Base-by-base conservation (phyloP, 2,329 filamentous ascomycete species). In the Neonectria punicea region DNA sequence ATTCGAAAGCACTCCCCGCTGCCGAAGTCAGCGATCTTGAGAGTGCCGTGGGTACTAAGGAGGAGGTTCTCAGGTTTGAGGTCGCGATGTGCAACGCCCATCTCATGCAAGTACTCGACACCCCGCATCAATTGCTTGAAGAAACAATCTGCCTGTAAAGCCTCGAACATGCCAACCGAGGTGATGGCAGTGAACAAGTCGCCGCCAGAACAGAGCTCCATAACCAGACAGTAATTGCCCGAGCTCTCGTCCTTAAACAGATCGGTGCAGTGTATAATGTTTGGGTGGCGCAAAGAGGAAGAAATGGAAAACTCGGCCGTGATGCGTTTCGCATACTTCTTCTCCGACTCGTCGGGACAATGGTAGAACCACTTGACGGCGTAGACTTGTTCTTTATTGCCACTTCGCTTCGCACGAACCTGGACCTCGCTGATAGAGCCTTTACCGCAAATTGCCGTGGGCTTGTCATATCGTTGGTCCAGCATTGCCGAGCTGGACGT, bases 81-180 rank as follows among this genome's bases (percentile, higher is more conserved):
- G 11, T 34, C 32, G 32, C 32, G 32, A 34, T 34, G 32, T 4
- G 32, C 32, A 99, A 50, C 98, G 83, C 75, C 96, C 96, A 98
- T 99, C 77, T 98, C 95, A 81, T 99, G 96, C 84, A 99, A 94
- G 79, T 99, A 99, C 80, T 98, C 95, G 56, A 99, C 96, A 67
- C 96, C 96, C 62, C 95, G 93, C 95, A 99, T 98, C 80, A 98
- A 90, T 80, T 99, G 96, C 82, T 98, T 97, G 86, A 99, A 99
- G 80, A 96, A 97, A 82, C 96, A 99, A 78, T 99, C 96, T 65
- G 96, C 95, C 80, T 99, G 96, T 66, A 89, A 85, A 30, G 97
- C 93, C 78, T 96, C 94, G 20, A 99, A 89, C 80, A 97, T 97
- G 63, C 93, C 93, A 41, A 94, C 93, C 5, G 95, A 90, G 34